phyloP scores from a whole-genome alignment of 169 alveolate genomes.

The Amoebophrya sp. region DNA sequence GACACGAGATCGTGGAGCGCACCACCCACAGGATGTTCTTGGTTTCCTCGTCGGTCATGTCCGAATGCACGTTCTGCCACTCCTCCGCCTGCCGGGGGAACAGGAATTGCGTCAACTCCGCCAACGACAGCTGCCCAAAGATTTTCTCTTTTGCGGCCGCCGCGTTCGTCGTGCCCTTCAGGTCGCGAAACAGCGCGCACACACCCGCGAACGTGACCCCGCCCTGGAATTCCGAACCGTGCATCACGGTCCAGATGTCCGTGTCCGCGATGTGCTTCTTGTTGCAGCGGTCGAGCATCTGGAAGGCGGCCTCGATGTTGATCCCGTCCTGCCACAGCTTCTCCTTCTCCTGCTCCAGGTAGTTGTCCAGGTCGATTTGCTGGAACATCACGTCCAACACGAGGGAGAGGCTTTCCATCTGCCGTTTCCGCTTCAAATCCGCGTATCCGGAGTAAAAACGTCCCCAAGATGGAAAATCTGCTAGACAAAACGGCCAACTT shows the following conservation, averaged over 20 bases:
- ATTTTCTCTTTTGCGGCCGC: not conserved
- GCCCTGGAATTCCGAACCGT: not conserved
- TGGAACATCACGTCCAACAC: not conserved
- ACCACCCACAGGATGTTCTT: not conserved
- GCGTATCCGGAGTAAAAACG: too few species aligned
- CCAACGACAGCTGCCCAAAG: not conserved
- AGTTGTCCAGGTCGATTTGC: constrained; percentile 20
- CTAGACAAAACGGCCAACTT: too few species aligned
- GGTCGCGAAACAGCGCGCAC: not conserved
- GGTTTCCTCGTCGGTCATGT: not conserved
- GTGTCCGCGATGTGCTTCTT: not conserved
- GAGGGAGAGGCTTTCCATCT: not conserved
- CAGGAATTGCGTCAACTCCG: not conserved
- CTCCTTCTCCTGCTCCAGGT: not conserved
- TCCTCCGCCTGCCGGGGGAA: not conserved
- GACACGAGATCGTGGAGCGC: not conserved
- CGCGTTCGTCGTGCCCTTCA: not conserved
- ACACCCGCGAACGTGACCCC: not conserved
- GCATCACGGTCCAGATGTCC: not conserved
- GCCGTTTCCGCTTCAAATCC: not conserved
- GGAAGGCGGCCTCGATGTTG: not conserved
- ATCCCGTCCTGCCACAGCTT: constrained; percentile 23
- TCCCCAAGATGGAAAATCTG: too few species aligned
- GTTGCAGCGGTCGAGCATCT: not conserved
- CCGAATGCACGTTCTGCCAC: not conserved